Base-by-base conservation (phyloP, 352 stramenopile genomes). In the Phytophthora chlamydospora region DNA sequence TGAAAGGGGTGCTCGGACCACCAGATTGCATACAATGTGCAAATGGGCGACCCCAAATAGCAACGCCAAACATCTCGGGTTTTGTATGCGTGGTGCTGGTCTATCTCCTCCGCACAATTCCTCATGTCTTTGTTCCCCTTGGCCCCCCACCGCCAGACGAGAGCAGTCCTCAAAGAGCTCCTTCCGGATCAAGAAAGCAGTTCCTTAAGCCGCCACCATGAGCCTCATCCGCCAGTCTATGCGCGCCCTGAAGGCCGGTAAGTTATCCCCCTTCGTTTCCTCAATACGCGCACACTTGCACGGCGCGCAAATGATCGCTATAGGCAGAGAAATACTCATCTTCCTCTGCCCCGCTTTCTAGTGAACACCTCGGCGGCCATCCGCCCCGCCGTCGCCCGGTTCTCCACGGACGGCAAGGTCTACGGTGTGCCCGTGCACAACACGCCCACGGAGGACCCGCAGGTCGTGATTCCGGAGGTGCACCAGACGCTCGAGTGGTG, bases 401-500 rank as follows among this genome's bases (percentile, higher is more conserved):
- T 86, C 62, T 89, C 78, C 56, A 75, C 80, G 17, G 81, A 74
- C 36, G 66, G 62, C 31, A 71, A 63, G 45, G 68, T 76, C 36
- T 44, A 76, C 43, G 68, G 68, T 16, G 62, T 76, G 6, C 68
- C 81, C 34, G 31, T 65, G 11, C 47, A 72, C 17, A 71, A 83
- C 34, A 71, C 69, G 53, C 61, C 74, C 53, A 78, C 69, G 11
- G 68, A 89, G 44, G 85, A 94, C 71, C 56, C 74, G 29, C 80
- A 93, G 38, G 83, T 96, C 29, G 85, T 96, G 59, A 80, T 96
- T 46, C 85, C 88, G 32, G 86, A 93, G 60, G 65, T 93, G 41
- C 72, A 89, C 71, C 75, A 89, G 69, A 91, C 85, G 43, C 74
- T 96, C 16, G 88, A 96, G 73, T 96, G 86, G 86, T 80, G 88